These are phyloP conservation scores for Tuber melanosporum DNA, from an alignment of 495 filamentous ascomycete genomes.

Conservation along the genomic window DNA sequence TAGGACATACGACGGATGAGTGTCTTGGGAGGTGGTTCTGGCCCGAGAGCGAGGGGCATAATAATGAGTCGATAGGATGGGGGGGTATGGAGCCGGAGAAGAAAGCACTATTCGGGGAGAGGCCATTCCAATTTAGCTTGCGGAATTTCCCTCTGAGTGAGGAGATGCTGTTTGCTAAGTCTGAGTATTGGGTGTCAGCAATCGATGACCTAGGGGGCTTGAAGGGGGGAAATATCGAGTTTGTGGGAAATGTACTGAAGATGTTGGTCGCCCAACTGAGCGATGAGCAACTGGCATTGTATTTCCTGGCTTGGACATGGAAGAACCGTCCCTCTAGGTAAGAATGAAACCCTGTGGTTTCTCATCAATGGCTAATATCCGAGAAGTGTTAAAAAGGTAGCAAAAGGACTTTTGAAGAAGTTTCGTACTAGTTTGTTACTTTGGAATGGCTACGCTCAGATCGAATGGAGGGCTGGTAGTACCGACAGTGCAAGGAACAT, in stretches of 20 bases:
- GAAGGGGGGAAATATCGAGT: constrained; percentile 19
- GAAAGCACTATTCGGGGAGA: constrained; percentile 17
- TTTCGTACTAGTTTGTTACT: constrained; percentile 58
- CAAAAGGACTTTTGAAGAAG: constrained; percentile 65
- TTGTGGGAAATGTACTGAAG: constrained; percentile 48
- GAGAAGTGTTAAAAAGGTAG: constrained; percentile 58
- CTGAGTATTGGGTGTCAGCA: constrained; percentile 15
- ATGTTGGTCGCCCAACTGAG: constrained; percentile 48
- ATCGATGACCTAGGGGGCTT: not conserved
- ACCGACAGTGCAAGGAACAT: constrained; percentile 54
- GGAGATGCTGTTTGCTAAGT: constrained; percentile 23
- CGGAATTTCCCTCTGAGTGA: constrained; percentile 31
- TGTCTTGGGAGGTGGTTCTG: constrained; percentile 36
- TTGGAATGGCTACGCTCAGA: constrained; percentile 71
- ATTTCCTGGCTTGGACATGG: constrained; percentile 64
- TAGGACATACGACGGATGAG: constrained; percentile 23
- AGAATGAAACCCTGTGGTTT: not conserved
- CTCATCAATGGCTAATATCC: constrained; percentile 9
- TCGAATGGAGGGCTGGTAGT: constrained; percentile 58
- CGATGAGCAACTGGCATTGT: constrained; percentile 58
- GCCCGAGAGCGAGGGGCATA: constrained; percentile 21
- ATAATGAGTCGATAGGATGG: constrained; percentile 8
- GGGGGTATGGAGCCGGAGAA: constrained; percentile 40
- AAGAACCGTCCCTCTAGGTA: constrained; percentile 48
- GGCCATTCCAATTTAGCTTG: constrained; percentile 33